phyloP scores from a whole-genome alignment of 768 basidiomycete genomes.

The Lentinula detonsa region DNA sequence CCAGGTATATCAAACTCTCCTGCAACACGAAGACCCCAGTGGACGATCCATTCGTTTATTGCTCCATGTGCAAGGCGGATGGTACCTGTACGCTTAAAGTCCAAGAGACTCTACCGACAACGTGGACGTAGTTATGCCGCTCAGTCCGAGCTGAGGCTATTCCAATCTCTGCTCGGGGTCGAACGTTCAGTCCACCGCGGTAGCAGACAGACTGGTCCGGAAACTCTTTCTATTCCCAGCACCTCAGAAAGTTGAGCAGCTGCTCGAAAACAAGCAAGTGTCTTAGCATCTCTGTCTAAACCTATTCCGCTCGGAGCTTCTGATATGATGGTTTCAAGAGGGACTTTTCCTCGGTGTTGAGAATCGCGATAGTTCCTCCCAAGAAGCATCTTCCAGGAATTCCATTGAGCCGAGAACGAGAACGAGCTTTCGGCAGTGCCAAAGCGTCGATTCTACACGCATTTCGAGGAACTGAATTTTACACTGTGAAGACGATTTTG shows the following conservation, averaged over 20 bases:
- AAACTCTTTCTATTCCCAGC: constrained; percentile 30
- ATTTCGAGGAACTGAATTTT: too few relatives aligned
- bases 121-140: neutral
- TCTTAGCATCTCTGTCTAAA: constrained; percentile 45
- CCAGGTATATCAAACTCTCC: constrained; percentile 54
- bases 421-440: too few relatives aligned
- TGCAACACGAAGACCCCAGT: constrained; percentile 46
- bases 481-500: too few relatives aligned
- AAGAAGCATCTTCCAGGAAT: too few relatives aligned
- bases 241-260: constrained; percentile 48
- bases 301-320: constrained; percentile 51
- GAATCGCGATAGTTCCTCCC: neutral
- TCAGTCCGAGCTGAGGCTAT: constrained; percentile 19
- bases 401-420: too few relatives aligned
- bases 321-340: constrained; percentile 61
- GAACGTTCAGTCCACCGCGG: constrained; percentile 64
- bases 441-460: too few relatives aligned
- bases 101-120: constrained; percentile 18
- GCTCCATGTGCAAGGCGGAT: constrained; percentile 55
- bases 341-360: constrained; percentile 35
- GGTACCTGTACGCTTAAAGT: constrained; percentile 27
- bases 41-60: constrained; percentile 65
- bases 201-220: constrained; percentile 46
- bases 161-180: constrained; percentile 12
- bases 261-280: constrained; percentile 56